These are phyloP conservation scores for Musa itinerans DNA, from an alignment of 176 grass and related monocot genomes.

Conservation along the genomic window DNA sequence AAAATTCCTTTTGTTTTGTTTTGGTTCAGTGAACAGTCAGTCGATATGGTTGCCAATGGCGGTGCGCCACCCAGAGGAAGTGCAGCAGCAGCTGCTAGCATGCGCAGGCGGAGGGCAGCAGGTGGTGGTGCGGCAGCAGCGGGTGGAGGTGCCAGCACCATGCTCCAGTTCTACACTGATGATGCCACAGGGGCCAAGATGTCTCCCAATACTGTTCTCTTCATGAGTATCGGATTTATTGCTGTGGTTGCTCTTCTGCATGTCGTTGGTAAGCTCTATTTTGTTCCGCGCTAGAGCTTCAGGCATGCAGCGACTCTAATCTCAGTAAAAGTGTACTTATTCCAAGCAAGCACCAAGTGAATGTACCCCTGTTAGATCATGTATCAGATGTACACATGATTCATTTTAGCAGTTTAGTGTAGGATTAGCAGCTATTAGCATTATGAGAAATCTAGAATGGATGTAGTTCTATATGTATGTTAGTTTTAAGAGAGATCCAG, in stretches of 20 bases:
- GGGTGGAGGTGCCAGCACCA: conserved; percentile 43
- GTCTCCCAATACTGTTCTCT: conserved; percentile 73
- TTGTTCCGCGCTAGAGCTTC: not conserved
- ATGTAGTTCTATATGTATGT: no score
- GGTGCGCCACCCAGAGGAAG: conserved; percentile 47
- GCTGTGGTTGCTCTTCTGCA: conserved; percentile 67
- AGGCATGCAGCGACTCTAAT: not conserved
- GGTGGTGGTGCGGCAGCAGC: conserved; percentile 20
- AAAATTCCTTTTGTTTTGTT: not conserved
- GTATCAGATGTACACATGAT: not conserved
- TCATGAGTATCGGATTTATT: conserved; percentile 91
- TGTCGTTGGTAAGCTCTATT: conserved; percentile 75
- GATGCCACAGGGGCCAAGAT: conserved; percentile 74
- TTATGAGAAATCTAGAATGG: no score
- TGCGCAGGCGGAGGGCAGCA: conserved; percentile 53
- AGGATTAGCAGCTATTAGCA: no score
- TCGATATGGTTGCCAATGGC: conserved; percentile 69
- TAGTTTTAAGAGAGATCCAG: no score
- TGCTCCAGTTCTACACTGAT: conserved; percentile 88
- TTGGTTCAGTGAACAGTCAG: conserved; percentile 2
- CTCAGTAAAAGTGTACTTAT: not conserved
- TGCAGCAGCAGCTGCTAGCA: conserved; percentile 57
- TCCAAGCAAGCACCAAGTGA: not conserved
- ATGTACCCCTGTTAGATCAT: not conserved
- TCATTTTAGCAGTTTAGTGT: no score